Percentiles rank a stretch among this genome's conserved stretches.
Evolutionary conservation across 1,284 basidiomycete species (phyloP).

Genomic region (Cutaneotrichosporon sp.): DNA sequence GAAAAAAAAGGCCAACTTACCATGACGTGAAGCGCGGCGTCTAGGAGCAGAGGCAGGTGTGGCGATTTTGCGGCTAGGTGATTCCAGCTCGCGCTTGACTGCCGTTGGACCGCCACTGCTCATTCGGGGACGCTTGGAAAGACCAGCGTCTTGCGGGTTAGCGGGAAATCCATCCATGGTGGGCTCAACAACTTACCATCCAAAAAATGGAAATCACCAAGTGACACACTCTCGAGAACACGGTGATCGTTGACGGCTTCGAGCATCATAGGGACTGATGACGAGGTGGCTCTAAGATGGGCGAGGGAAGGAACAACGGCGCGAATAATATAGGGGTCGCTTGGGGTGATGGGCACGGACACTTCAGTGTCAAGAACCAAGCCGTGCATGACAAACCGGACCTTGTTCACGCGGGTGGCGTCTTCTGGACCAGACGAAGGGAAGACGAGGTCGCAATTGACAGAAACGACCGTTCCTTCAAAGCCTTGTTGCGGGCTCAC

Average conservation of each 20-base stretch:
- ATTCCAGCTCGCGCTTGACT: constrained; percentile 9
- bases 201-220: constrained; percentile 33
- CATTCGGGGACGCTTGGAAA: neutral
- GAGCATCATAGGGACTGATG: constrained; percentile 27
- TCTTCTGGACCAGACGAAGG: constrained; percentile 1
- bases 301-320: neutral
- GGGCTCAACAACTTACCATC: constrained; percentile 7
- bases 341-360: constrained; percentile 1
- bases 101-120: neutral
- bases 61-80: constrained; percentile 4
- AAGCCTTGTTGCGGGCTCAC: constrained; percentile 27
- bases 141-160: neutral
- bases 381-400: constrained; percentile 34
- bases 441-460: constrained; percentile 32
- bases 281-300: neutral
- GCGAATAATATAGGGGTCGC: constrained; percentile 6
- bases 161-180: neutral
- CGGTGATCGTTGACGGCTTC: constrained; percentile 33
- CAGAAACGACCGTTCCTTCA: constrained; percentile 27
- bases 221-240: constrained; percentile 28
- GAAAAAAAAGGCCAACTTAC: neutral
- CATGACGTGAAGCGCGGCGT: neutral
- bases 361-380: constrained; percentile 34
- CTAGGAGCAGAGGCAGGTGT: neutral
- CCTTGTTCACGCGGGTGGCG: constrained; percentile 9